Evolutionary conservation across 805 yeast genomes (phyloP).

Genomic region (Candida jianshihensis): DNA sequence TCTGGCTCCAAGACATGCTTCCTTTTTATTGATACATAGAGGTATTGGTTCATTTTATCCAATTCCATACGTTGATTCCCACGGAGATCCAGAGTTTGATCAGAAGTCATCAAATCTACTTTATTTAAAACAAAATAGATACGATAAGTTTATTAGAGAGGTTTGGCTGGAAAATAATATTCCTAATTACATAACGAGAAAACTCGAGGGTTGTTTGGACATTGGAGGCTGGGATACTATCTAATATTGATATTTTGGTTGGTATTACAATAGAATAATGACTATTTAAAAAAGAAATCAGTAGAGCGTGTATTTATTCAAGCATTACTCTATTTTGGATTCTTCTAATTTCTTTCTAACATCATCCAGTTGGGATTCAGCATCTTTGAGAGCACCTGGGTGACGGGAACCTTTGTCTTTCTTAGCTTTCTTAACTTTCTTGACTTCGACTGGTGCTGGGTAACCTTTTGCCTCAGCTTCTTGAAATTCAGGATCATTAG

Average conservation of each 20-base stretch:
- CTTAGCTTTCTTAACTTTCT: conserved; percentile 63
- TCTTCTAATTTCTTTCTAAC: conserved; percentile 32
- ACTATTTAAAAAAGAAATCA: conserved; percentile 2
- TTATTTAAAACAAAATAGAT: conserved; percentile 51
- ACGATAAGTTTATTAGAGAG: conserved; percentile 55
- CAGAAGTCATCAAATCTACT: conserved; percentile 67
- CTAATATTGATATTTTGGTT: too few relatives aligned
- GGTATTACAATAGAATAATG: too few relatives aligned
- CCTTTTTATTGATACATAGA: conserved; percentile 55
- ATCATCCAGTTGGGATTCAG: conserved; percentile 21
- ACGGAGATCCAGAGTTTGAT: conserved; percentile 80
- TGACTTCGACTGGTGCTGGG: conserved; percentile 60
- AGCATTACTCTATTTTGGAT: conserved; percentile 28
- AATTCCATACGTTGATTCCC: conserved; percentile 79
- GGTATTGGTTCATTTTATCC: conserved; percentile 79
- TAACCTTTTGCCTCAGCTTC: conserved; percentile 75
- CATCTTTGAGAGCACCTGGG: conserved; percentile 54
- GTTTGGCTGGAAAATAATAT: conserved; percentile 78
- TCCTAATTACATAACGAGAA: conserved; percentile 70
- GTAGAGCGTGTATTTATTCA: conserved; percentile 1
- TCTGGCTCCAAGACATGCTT: conserved; percentile 61
- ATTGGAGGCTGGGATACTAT: conserved; percentile 95
- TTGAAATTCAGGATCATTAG: conserved; percentile 59
- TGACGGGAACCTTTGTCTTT: conserved; percentile 87
- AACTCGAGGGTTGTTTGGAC: conserved; percentile 71